Percentiles rank a stretch among this genome's conserved stretches.
These are phyloP conservation scores for Phytophthora idaei DNA, from an alignment of 352 stramenopile species.

Conservation along the genomic window DNA sequence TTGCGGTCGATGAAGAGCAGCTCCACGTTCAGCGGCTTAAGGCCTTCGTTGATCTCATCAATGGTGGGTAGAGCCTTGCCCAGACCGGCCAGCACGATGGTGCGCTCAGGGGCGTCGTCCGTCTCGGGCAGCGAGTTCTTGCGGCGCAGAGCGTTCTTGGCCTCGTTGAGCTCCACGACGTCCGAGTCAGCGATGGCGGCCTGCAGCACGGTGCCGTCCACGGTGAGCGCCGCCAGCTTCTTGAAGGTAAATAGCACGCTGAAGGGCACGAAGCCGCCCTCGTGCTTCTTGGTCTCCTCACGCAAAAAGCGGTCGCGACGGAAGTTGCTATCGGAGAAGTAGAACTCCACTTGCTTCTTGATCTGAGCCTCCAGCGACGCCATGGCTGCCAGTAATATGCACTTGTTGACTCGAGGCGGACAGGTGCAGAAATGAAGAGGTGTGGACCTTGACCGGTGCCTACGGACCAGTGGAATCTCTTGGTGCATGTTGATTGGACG, in stretches of 20 bases:
- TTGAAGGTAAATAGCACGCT: slow-evolving; percentile 92
- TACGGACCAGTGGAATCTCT: slow-evolving; percentile 23
- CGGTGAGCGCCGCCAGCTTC: slow-evolving; percentile 87
- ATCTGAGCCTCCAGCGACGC: slow-evolving; percentile 71
- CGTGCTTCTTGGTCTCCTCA: slow-evolving; percentile 83
- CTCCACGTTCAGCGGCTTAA: slow-evolving; percentile 60
- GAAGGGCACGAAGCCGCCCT: slow-evolving; percentile 87
- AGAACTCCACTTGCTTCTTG: slow-evolving; percentile 93
- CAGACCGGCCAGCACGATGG: slow-evolving; percentile 74
- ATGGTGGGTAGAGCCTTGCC: slow-evolving; percentile 67
- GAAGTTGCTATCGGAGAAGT: slow-evolving; percentile 94
- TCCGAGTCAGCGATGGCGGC: slow-evolving; percentile 75
- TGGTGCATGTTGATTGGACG: slow-evolving; percentile 6
- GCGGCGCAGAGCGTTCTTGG: slow-evolving; percentile 78
- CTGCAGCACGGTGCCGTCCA: slow-evolving; percentile 70
- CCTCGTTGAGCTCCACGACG: slow-evolving; percentile 81
- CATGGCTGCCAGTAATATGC: slow-evolving; percentile 37
- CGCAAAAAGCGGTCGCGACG: slow-evolving; percentile 90
- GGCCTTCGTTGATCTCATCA: slow-evolving; percentile 79
- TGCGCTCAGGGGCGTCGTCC: slow-evolving; percentile 69
- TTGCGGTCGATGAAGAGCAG: slow-evolving; percentile 79
- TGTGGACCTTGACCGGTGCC: not conserved
- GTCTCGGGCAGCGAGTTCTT: slow-evolving; percentile 67
- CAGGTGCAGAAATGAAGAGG: slow-evolving; percentile 24
- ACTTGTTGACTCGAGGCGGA: slow-evolving; percentile 5